Percentiles rank a stretch among this genome's conserved stretches.
Conservation (phyloP, 2,329 filamentous ascomycete species). For the Aciculosporium take region DNA sequence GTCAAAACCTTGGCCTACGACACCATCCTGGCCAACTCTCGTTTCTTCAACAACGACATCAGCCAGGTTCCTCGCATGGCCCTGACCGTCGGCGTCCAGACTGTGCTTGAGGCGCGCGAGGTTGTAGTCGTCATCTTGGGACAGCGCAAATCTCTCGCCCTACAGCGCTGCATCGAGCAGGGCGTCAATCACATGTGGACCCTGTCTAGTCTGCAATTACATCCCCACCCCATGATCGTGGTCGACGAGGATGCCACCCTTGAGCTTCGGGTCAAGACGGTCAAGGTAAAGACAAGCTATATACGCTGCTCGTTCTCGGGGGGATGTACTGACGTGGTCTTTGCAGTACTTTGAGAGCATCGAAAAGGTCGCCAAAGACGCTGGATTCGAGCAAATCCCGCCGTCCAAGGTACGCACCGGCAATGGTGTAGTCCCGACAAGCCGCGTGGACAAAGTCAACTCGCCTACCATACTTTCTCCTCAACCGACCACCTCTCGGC, state of each 20-base stretch:
- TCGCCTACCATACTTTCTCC: conserved; percentile 35
- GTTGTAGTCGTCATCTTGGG: conserved; percentile 74
- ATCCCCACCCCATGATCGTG: conserved; percentile 69
- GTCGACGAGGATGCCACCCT: conserved; percentile 69
- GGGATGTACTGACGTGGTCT: neutral
- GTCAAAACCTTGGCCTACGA: conserved; percentile 82
- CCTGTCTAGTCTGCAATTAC: conserved; percentile 64
- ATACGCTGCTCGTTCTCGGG: too few species aligned
- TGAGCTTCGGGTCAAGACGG: conserved; percentile 60
- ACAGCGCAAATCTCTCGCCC: conserved; percentile 63
- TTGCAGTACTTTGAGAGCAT: conserved; percentile 55
- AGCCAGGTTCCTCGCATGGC: conserved; percentile 66
- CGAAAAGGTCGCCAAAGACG: conserved; percentile 44
- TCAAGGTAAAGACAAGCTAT: conserved; percentile 30
- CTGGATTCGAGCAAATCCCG: conserved; percentile 44
- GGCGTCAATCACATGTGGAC: conserved; percentile 89
- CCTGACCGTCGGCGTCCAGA: conserved; percentile 72
- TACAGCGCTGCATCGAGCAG: conserved; percentile 69
- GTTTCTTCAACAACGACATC: conserved; percentile 68
- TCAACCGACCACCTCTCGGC: conserved; percentile 40
- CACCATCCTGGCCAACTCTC: conserved; percentile 71
- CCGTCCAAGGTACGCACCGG: conserved; percentile 42
- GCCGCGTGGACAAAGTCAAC: conserved; percentile 28
- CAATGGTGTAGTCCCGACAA: conserved; percentile 24
- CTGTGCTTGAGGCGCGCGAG: conserved; percentile 66